Conservation (phyloP, 1,284 basidiomycete genomes). For the Ustilago lituana region DNA sequence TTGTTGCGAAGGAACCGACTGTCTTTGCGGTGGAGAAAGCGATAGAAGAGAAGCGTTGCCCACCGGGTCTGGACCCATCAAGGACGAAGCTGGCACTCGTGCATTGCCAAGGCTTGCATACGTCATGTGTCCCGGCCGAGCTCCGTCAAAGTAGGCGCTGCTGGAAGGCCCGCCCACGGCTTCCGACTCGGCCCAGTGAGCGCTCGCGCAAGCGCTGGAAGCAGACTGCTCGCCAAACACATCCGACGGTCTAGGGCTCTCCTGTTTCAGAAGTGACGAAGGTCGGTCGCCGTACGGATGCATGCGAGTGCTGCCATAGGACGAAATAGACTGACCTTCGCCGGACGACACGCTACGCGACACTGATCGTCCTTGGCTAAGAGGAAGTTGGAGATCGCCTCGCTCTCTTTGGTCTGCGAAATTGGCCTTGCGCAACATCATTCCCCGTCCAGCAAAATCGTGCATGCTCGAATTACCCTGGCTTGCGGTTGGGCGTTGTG, state of each 20-base stretch:
- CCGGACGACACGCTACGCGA: conserved; percentile 1
- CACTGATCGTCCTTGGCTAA: conserved; percentile 15
- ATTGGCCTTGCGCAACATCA: conserved; percentile 7
- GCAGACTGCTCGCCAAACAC: conserved; percentile 6
- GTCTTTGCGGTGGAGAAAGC: conserved; percentile 12
- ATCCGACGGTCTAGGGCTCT: conserved; percentile 10
- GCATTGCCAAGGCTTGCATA: neutral
- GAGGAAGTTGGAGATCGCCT: neutral
- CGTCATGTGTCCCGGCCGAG: conserved; percentile 1
- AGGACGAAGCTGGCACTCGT: neutral
- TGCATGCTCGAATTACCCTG: conserved; percentile 6
- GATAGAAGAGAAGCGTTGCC: conserved; percentile 11
- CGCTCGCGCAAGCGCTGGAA: conserved; percentile 1
- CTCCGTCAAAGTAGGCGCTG: conserved; percentile 11
- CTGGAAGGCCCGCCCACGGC: conserved; percentile 2
- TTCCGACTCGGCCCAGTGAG: conserved; percentile 23
- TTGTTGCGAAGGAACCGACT: conserved; percentile 32
- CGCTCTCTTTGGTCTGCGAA: conserved; percentile 16
- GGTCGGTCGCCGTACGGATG: conserved; percentile 32
- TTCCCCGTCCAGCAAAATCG: conserved; percentile 14
- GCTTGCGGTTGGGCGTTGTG: neutral
- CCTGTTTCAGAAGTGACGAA: conserved; percentile 10
- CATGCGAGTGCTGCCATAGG: conserved; percentile 24
- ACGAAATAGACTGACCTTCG: conserved; percentile 4
- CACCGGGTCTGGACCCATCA: conserved; percentile 5